A percentile compares a stretch with the other conserved stretches of the same genome.
Evolutionary conservation across 2,329 filamentous ascomycete species (phyloP).

Genomic region (Fusarium sp.): DNA sequence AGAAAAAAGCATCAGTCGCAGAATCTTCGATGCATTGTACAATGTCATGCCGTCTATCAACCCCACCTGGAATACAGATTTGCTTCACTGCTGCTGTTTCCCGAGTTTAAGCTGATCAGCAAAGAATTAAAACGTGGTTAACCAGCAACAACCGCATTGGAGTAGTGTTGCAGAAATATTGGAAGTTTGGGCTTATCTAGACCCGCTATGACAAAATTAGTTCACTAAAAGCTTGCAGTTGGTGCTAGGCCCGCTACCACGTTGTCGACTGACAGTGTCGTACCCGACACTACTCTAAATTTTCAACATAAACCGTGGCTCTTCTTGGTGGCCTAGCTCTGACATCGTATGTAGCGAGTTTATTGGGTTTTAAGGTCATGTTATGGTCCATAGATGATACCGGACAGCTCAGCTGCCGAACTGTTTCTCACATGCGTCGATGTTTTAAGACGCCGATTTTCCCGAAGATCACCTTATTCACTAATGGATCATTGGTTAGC

Average conservation of each 20-base stretch:
- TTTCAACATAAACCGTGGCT: too few relatives aligned
- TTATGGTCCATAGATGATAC: too few relatives aligned
- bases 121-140: background rate
- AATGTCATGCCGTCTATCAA: too few relatives aligned
- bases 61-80: too few relatives aligned
- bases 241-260: background rate
- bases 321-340: too few relatives aligned
- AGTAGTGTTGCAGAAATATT: background rate
- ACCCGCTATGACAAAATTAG: background rate
- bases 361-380: background rate
- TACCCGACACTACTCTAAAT: background rate
- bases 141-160: background rate
- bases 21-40: background rate
- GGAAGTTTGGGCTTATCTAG: too few relatives aligned
- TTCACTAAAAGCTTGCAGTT: background rate
- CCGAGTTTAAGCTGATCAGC: too few relatives aligned
- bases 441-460: background rate
- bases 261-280: background rate
- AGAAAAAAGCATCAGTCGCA: background rate
- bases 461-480: background rate
- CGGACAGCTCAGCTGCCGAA: background rate
- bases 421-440: background rate
- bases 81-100: too few relatives aligned
- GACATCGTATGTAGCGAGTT: background rate
- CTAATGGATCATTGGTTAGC: background rate